Evolutionary conservation across 805 yeast genomes (phyloP).

Genomic region (Candida hungchunana): DNA sequence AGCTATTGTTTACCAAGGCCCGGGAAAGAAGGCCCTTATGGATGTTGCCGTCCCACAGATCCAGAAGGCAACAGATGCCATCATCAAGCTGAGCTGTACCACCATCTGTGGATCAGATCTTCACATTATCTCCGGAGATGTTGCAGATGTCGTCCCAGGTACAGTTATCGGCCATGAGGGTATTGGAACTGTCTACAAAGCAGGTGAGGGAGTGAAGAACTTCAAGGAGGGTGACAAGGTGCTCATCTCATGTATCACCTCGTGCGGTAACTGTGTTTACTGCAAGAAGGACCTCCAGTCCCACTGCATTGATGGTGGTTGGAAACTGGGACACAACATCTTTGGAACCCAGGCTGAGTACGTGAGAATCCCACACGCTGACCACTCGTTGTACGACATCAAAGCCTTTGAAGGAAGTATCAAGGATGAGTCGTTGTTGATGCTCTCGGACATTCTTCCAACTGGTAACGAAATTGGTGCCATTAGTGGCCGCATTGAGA

Average conservation of each 20-base stretch:
- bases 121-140: slow-evolving; percentile 58
- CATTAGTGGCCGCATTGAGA: slow-evolving; percentile 44
- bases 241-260: slow-evolving; percentile 61
- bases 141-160: slow-evolving; percentile 46
- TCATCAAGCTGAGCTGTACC: slow-evolving; percentile 50
- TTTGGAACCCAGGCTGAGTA: slow-evolving; percentile 68
- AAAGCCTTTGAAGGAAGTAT: slow-evolving; percentile 32
- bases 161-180: slow-evolving; percentile 62
- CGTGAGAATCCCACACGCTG: slow-evolving; percentile 50
- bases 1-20: slow-evolving; percentile 44
- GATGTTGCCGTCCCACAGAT: slow-evolving; percentile 40
- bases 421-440: slow-evolving; percentile 48
- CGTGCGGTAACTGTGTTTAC: slow-evolving; percentile 57
- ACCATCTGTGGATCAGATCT: slow-evolving; percentile 66
- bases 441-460: slow-evolving; percentile 62
- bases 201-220: slow-evolving; percentile 44
- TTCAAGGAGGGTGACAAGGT: slow-evolving; percentile 56
- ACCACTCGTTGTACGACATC: slow-evolving; percentile 32
- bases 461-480: slow-evolving; percentile 69
- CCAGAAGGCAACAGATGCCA: slow-evolving; percentile 46
- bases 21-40: slow-evolving; percentile 36
- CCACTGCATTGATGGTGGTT: slow-evolving; percentile 54
- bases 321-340: slow-evolving; percentile 52
- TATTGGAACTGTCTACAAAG: slow-evolving; percentile 46
- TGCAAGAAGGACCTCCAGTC: slow-evolving; percentile 52